Base-by-base conservation (phyloP, 2,329 filamentous ascomycete genomes). In the Sclerotinia sclerotiorum region DNA sequence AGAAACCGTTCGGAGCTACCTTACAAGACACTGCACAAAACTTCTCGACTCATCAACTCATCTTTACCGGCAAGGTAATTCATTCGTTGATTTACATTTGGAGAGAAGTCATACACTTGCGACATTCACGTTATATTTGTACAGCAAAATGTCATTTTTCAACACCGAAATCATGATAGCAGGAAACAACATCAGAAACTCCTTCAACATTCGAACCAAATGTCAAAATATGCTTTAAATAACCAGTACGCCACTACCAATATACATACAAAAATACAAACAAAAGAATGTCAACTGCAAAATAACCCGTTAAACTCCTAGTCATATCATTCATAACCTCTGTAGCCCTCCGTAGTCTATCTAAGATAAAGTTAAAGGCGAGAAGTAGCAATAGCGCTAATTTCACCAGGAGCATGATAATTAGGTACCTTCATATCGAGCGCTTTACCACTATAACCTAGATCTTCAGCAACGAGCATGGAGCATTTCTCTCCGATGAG, bases 381-480 rank as follows among this genome's bases (percentile, higher is more conserved):
- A 27, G 66, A 17, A 29, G 66, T 60, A 27, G 67, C 62, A 56
- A 69, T 57, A 27, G 17, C 54, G 24, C 60, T 58, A 3, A 68
- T 49, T 44, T 86, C 84, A 6, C 83, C 83, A 0, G 84, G 86
- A 0, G 84, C 87, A 70, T 88, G 79, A 75, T 90, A 90, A 13
- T 81, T 82, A 1, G 88, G 88, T 4, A 85, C 90, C 80, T 88
- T 90, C 91, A 94, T 94, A 54, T 93, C 88, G 70, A 94, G 81
- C 13, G 88, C 90, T 42, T 69, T 72, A 83, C 82, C 75, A 42
- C 91, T 91, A 48, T 76, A 76, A 1, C 80, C 80, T 46, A 82
- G 70, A 70, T 81, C 80, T 69, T 78, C 76, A 52, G 77, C 77
- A n/a, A 81, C 76, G 17, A 81, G 75, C 68, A 79, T 74, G 51